Evolutionary conservation across 768 basidiomycete genomes (phyloP), one percentile per base, ranked within the genome.

Genomic region (Melanogaster broomeanus): DNA sequence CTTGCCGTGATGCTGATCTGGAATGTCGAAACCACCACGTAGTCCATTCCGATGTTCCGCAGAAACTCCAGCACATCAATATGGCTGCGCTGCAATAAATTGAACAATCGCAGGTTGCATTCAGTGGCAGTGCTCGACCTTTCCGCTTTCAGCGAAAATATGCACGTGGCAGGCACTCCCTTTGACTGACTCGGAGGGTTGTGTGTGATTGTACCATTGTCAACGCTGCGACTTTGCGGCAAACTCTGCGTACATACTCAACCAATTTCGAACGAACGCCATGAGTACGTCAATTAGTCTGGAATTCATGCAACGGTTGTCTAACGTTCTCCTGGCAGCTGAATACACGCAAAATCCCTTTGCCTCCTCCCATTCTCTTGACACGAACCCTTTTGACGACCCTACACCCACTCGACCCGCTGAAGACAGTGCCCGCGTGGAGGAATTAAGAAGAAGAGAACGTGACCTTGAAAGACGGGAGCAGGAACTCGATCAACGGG

Each of bases 321-420:
- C 59, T 58, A 13, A 62, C 49, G 15, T 30, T 21, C 33, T 7
- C 7, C 9, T 37, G 2, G 30, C 42, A 61, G 55, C 57, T 61
- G 72, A 64, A 22, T 64, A 58, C 59, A 77, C 76, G 42, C 79
- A 88, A 65, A 92, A 93, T 59, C 91, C 91, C 0, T 93, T 93
- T 70, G 85, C 89, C 9, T 92, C 90, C 10, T 82, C 87, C 15
- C 83, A 90, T 62, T 90, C 90, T 3, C 85, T 93, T 44, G 92
- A 93, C 65, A 77, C 82, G 49, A 95, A 95, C 69, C 92, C 92
- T 2, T 95, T 95, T 65, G 91, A 92, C 61, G 93, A 95, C 79
- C 90, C 89, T 28, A 62, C 74, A n/a, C 69, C 77, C 2, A 59
- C 69, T 46, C 67, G 73, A 64, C 56, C 56, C 48, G 52, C 68